Base-by-base conservation (phyloP, 2,329 filamentous ascomycete species). In the Colletotrichum higginsianum region DNA sequence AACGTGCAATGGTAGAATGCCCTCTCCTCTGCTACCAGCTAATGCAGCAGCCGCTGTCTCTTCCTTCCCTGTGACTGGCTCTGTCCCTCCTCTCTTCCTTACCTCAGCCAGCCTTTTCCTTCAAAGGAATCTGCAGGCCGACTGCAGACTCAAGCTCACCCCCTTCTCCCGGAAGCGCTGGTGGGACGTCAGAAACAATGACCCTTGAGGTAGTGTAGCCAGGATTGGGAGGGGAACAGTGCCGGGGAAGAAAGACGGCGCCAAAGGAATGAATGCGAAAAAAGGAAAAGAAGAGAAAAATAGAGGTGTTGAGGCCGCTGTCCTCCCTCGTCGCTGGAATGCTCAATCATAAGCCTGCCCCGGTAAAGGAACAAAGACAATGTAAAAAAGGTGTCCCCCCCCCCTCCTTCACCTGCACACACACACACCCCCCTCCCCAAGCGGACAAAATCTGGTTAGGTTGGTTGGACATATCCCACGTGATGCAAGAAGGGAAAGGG, bases 291-390 rank as follows among this genome's bases (percentile, higher is more conserved):
- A 12, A 38, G 52, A 56, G 18, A 9, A 23, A 23, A 13, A 9
- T 23, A 23, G 13, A 67, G 23, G 49, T 61, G 18, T 50, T 46
- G 42, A 53, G 58, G 30, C 30, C 58, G 38, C 67, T 68, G 65
- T 63, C 44, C 65, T 55, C 49, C 61, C 49, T 40, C 53, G 23
- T n/a, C 21, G 49, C 40, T 35, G 49, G 61, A 55, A 63, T 55
- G 61, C n/a, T 63, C 61, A 55, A 63, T 63, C 61, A 63, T 63
- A 53, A 63, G 61, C 49, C 21, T 30, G 55, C 49, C 52, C 50
- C 65, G 46, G 23, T 55, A 63, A 49, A 71, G 53, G 65, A 64
- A 71, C 68, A 71, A 71, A 71, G 68, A 71, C 68, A 71, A 71
- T 71, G 68, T 44, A 46, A 63, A 38, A 52, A 52, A 40, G 49